Percentiles rank a stretch among this genome's conserved stretches.
These are phyloP conservation scores for Aciculoconidium aculeatum DNA, from an alignment of 805 yeast species.

Conservation along the genomic window DNA sequence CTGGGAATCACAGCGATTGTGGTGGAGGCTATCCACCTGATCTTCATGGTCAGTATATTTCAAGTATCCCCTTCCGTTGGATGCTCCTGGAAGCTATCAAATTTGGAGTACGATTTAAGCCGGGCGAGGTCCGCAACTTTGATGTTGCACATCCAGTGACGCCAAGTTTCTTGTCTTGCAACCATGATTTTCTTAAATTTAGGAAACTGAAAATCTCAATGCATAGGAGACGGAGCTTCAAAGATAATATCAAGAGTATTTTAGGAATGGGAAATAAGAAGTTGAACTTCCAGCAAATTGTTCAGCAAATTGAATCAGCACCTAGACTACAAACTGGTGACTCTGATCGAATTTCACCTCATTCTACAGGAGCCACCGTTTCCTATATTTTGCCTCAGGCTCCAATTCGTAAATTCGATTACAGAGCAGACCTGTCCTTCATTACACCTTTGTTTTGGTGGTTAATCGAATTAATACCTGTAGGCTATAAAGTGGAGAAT, in stretches of 20 bases:
- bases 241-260: background rate
- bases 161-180: conserved; percentile 40
- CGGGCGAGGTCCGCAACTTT: conserved; percentile 35
- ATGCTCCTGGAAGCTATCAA: conserved; percentile 48
- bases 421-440: conserved; percentile 29
- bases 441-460: conserved; percentile 46
- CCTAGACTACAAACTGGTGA: too few relatives aligned
- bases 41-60: conserved; percentile 34
- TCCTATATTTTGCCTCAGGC: background rate
- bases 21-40: conserved; percentile 65
- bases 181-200: conserved; percentile 45
- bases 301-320: conserved; percentile 7
- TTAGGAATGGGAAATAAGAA: conserved; percentile 1
- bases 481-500: conserved; percentile 47
- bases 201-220: background rate
- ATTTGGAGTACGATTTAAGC: conserved; percentile 44
- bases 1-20: conserved; percentile 64
- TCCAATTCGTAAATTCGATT: conserved; percentile 27
- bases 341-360: conserved; percentile 1
- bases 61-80: conserved; percentile 57
- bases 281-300: conserved; percentile 5
- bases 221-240: background rate
- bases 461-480: conserved; percentile 55
- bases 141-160: conserved; percentile 31
- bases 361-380: background rate